Evolutionary conservation across 2,329 filamentous ascomycete genomes (phyloP).

Genomic region (Aspergillus fumigatus): DNA sequence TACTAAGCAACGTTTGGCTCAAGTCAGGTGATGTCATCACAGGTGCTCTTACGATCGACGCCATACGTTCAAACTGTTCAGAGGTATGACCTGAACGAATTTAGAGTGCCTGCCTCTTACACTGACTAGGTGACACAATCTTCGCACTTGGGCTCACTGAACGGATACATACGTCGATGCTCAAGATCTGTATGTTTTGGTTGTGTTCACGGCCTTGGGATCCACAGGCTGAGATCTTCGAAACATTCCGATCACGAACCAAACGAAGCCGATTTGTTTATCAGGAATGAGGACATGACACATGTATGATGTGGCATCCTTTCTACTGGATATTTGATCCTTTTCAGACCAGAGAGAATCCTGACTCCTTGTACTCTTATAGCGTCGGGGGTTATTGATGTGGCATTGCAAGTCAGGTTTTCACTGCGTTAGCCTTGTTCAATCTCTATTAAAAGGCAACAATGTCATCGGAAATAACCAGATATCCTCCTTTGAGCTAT

Average conservation of each 20-base stretch:
- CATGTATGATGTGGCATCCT: constrained; percentile 10
- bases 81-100: neutral
- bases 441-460: neutral
- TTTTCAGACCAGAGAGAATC: neutral
- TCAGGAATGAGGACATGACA: neutral
- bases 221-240: constrained; percentile 1
- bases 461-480: neutral
- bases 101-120: neutral
- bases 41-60: constrained; percentile 17
- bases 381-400: neutral
- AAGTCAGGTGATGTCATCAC: constrained; percentile 33
- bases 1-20: constrained; percentile 5
- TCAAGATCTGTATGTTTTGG: neutral
- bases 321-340: neutral
- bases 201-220: neutral
- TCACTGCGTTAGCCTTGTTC: neutral
- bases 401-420: neutral
- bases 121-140: neutral
- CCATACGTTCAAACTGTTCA: constrained; percentile 9
- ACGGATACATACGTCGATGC: neutral
- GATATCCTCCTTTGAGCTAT: neutral
- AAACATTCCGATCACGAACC: neutral
- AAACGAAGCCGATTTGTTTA: neutral
- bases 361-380: neutral
- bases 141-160: neutral